Percentiles rank a stretch among this genome's conserved stretches.
These are phyloP conservation scores for Penicillium nordicum DNA, from an alignment of 2,329 filamentous ascomycete species.

Conservation along the genomic window DNA sequence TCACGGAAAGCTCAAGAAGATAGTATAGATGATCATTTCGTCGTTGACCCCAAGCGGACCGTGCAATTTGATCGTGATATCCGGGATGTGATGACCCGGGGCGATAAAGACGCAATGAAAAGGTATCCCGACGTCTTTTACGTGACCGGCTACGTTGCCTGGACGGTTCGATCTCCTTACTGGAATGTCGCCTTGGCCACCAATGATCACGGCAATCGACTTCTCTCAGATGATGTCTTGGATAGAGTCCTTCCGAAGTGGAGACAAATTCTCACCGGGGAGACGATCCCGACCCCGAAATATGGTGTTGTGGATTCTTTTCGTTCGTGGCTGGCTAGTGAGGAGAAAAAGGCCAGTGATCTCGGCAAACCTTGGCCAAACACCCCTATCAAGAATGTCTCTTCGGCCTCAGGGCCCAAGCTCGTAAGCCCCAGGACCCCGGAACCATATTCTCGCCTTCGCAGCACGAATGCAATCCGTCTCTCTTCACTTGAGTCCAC, in stretches of 20 bases:
- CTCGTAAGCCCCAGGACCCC: not conserved
- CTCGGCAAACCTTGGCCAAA: not conserved
- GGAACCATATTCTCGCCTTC: not conserved
- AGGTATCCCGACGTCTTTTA: not conserved
- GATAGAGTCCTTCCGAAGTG: not conserved
- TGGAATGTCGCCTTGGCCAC: constrained; percentile 1
- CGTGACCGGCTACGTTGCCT: not conserved
- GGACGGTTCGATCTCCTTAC: not conserved
- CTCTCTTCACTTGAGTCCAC: not conserved
- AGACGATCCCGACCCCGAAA: not conserved
- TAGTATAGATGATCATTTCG: not conserved
- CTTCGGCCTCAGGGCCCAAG: not conserved
- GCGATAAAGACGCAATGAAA: not conserved
- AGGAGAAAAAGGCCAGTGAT: not conserved
- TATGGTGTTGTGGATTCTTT: not conserved
- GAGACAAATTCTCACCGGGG: not conserved
- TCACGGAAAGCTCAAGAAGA: not conserved
- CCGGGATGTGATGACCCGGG: not conserved
- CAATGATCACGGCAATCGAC: not conserved
- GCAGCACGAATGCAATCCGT: not conserved
- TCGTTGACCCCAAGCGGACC: not conserved
- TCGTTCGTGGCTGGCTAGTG: not conserved
- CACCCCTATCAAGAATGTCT: not conserved
- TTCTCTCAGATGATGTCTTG: not conserved
- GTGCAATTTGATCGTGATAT: not conserved